Evolutionary conservation across 352 stramenopile genomes (phyloP), one percentile per base, ranked within the genome.

Genomic region (Globisporangium abappressorium): DNA sequence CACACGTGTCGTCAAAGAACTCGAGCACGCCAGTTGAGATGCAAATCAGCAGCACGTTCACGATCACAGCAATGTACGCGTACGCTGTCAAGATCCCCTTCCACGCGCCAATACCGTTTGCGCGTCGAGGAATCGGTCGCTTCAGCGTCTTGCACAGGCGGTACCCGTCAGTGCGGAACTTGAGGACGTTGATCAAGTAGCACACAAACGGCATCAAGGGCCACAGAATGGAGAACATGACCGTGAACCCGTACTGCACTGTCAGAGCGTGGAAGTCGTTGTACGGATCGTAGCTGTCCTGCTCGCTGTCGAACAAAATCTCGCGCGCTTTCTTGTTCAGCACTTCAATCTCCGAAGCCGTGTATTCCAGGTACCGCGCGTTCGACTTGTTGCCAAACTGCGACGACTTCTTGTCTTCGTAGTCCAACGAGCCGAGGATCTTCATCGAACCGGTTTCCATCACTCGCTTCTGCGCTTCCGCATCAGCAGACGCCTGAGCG

Each of bases 181-280:
- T 93, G 57, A 93, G 67, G 18, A 72, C 78, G 64, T 93, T 93
- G 61, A 93, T 90, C 38, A 85, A 38, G 49, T 85, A 89, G 65
- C 85, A 93, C 22, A 79, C 85, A 58, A 90, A 78, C 0, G 85
- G 85, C 85, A 93, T 93, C 30, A 82, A 62, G 28, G 83, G 85
- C 85, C 85, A 93, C 47, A 93, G 68, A 62, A 93, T 90, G 9
- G 81, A 90, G 58, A 93, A 93, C 83, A 93, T 93, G 49, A 91
- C 85, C 9, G 80, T 89, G 63, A 93, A 91, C 20, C 81, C 85
- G 56, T 73, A 93, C 54, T 91, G 85, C 33, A 91, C 83, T 2
- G 84, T 89, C 46, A 90, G 56, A 26, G 79, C 79, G 66, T 93
- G 85, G 62, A 88, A 91, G 61, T 91, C 83, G 56, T 93, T 81